These are phyloP conservation scores for Saposhnikovia divaricata DNA, from an alignment of 129 eudicot species.

Conservation along the genomic window DNA sequence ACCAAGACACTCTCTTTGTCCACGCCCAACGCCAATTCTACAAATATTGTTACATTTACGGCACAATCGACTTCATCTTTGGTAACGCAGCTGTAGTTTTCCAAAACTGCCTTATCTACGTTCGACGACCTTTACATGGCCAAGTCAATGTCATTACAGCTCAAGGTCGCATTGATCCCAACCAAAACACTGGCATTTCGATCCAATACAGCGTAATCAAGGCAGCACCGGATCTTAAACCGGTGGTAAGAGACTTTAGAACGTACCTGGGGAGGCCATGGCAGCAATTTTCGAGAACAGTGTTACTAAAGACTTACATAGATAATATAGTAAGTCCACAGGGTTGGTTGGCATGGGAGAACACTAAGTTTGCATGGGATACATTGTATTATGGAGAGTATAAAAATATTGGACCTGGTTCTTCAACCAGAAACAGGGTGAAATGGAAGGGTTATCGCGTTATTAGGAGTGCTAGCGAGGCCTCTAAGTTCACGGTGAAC, in stretches of 20 bases:
- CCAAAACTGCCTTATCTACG: conserved; percentile 58
- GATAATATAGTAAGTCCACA: conserved; percentile 35
- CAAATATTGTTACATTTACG: conserved; percentile 58
- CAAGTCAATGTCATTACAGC: conserved; percentile 70
- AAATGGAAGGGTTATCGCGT: conserved; percentile 63
- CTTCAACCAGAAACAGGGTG: conserved; percentile 41
- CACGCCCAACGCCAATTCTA: conserved; percentile 80
- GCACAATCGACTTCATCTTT: conserved; percentile 76
- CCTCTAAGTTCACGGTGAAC: conserved; percentile 52
- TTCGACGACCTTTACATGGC: conserved; percentile 46
- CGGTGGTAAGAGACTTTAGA: conserved; percentile 22
- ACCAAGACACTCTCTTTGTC: conserved; percentile 72
- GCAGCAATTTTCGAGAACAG: conserved; percentile 72
- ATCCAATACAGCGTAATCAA: conserved; percentile 51
- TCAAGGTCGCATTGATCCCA: conserved; percentile 72
- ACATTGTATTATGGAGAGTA: conserved; percentile 88
- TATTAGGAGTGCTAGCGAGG: conserved; percentile 27
- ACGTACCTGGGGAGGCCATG: conserved; percentile 78
- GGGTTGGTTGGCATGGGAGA: conserved; percentile 73
- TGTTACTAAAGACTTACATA: conserved; percentile 38
- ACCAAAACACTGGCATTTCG: conserved; percentile 68
- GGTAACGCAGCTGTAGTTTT: conserved; percentile 79
- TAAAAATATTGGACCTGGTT: conserved; percentile 50
- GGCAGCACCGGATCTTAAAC: conserved; percentile 45
- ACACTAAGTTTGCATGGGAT: conserved; percentile 36